These are phyloP conservation scores for Paecilomyces dactylethromorphus DNA, from an alignment of 2,329 filamentous ascomycete genomes.

Conservation along the genomic window DNA sequence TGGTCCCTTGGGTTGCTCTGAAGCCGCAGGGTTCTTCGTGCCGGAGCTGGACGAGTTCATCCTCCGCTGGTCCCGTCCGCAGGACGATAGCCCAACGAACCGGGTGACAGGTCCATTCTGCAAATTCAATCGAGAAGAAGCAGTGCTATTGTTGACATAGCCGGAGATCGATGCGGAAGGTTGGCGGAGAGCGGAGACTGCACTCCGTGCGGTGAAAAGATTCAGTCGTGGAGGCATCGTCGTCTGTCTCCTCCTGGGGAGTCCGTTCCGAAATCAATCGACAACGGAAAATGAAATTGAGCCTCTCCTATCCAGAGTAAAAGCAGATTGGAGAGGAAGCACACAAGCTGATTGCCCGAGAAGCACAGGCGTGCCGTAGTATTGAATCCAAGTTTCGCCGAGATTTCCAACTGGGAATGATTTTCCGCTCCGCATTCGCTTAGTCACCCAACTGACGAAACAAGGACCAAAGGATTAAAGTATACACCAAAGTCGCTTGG, in stretches of 20 bases:
- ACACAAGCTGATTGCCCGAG: background rate
- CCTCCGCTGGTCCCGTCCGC: conserved; percentile 15
- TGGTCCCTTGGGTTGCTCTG: conserved; percentile 33
- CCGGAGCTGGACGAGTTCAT: conserved; percentile 29
- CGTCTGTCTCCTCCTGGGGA: background rate
- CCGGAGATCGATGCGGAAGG: conserved; percentile 14
- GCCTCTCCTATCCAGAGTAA: background rate
- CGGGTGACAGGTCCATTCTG: background rate
- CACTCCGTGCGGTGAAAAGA: conserved; percentile 34
- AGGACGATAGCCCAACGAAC: background rate
- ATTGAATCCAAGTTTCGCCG: conserved; percentile 7
- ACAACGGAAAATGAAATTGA: background rate
- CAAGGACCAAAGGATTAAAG: background rate
- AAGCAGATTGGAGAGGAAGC: background rate
- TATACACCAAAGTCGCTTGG: no score
- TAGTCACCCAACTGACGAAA: conserved; percentile 10
- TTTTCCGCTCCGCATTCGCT: conserved; percentile 17
- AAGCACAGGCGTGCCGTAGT: background rate
- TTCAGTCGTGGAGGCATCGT: conserved; percentile 53
- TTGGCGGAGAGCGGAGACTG: conserved; percentile 25
- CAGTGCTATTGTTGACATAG: conserved; percentile 5
- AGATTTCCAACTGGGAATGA: conserved; percentile 7
- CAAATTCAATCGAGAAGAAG: conserved; percentile 7
- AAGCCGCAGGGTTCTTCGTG: conserved; percentile 16
- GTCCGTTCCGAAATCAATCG: background rate